These are phyloP conservation scores for Carallia brachiata DNA, from an alignment of 345 rosid genomes.

Conservation along the genomic window DNA sequence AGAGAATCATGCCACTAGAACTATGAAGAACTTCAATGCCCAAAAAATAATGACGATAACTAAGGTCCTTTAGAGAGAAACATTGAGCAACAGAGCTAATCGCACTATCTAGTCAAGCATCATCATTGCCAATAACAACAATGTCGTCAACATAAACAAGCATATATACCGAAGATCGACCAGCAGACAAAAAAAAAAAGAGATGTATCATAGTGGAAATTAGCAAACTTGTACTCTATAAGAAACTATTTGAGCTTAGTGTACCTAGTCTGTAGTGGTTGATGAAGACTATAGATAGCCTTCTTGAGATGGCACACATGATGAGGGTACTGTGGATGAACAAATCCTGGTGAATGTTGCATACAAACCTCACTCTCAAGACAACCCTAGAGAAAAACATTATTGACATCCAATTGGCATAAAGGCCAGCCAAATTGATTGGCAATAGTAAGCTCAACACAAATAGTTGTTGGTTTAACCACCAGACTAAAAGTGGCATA, in stretches of 20 bases:
- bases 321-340: neutral
- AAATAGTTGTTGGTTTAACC: too few species aligned
- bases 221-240: neutral
- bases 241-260: neutral
- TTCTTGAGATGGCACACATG: neutral
- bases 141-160: too few species aligned
- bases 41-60: neutral
- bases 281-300: neutral
- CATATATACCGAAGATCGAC: too few species aligned
- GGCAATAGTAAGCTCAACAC: too few species aligned
- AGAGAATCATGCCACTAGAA: neutral
- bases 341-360: neutral
- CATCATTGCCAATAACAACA: neutral
- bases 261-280: neutral
- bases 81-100: neutral
- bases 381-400: neutral
- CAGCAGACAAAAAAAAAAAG: too few species aligned
- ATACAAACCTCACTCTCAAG: neutral
- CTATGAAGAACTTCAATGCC: neutral
- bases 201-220: too few species aligned
- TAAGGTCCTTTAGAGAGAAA: neutral
- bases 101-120: neutral
- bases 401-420: too few species aligned
- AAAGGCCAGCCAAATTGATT: too few species aligned
- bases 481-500: neutral